Conservation (phyloP, 441 rosid genomes). For the Erysimum cheiri region DNA sequence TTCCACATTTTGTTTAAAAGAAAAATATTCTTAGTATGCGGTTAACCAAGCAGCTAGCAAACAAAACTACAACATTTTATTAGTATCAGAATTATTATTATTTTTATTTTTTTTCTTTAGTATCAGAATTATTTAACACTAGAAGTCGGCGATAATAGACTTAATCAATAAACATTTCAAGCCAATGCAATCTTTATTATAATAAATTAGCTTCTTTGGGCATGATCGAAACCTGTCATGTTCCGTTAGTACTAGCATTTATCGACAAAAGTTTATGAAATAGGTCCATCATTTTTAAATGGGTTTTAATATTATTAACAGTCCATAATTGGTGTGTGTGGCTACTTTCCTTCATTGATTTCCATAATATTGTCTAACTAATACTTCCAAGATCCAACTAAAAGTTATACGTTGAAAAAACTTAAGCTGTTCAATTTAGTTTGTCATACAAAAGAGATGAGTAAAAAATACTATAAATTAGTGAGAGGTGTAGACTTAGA, state of each 20-base stretch:
- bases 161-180: slow-evolving; percentile 18
- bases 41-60: slow-evolving; percentile 38
- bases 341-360: slow-evolving; percentile 3
- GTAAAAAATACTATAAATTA: background rate
- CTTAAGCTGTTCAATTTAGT: background rate
- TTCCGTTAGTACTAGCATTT: slow-evolving; percentile 19
- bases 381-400: background rate
- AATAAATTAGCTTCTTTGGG: slow-evolving; percentile 23
- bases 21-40: background rate
- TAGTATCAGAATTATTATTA: too few species aligned
- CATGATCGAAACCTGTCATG: slow-evolving; percentile 34
- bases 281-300: background rate
- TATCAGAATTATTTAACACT: slow-evolving; percentile 8
- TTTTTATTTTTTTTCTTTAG: too few species aligned
- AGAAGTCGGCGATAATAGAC: slow-evolving; percentile 14
- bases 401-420: background rate
- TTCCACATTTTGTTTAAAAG: too few species aligned
- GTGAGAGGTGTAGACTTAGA: slow-evolving; percentile 9
- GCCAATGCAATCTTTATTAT: slow-evolving; percentile 5
- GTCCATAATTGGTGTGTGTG: slow-evolving; percentile 14
- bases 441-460: background rate
- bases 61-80: slow-evolving; percentile 27
- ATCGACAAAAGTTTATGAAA: slow-evolving; percentile 23
- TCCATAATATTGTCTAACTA: background rate
- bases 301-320: background rate